phyloP scores from a whole-genome alignment of 495 filamentous ascomycete genomes.

The Parathielavia hyrcaniae region DNA sequence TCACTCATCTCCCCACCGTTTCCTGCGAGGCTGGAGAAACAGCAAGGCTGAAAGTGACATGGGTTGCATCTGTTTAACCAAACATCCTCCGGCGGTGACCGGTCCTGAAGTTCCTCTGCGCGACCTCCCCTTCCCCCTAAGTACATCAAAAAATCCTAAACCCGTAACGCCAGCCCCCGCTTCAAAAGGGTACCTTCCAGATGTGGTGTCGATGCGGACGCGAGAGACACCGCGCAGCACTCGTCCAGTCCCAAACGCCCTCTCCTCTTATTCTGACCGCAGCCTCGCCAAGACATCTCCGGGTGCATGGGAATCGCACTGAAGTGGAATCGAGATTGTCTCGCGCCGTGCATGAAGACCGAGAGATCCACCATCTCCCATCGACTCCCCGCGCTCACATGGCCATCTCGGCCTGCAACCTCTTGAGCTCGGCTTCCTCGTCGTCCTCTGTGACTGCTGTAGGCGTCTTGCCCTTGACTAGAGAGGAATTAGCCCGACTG shows the following conservation, averaged over 20 bases:
- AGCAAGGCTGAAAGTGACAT: background rate
- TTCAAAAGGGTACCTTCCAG: conserved; percentile 10
- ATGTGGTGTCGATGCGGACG: conserved; percentile 15
- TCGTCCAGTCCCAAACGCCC: background rate
- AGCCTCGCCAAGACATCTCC: background rate
- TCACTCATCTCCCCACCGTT: background rate
- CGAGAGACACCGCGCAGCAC: conserved; percentile 3
- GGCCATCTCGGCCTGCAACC: conserved; percentile 95
- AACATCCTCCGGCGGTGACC: background rate
- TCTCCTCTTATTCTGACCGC: background rate
- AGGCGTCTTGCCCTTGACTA: conserved; percentile 55
- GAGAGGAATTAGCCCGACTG: conserved; percentile 26
- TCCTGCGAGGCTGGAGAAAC: too few relatives aligned
- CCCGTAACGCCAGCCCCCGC: conserved; percentile 28
- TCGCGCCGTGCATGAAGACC: conserved; percentile 5
- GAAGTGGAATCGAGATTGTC: background rate
- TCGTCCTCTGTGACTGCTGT: conserved; percentile 67
- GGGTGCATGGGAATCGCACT: background rate
- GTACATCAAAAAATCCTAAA: conserved; percentile 23
- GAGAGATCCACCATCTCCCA: background rate
- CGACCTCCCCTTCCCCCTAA: conserved; percentile 8
- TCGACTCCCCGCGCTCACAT: conserved; percentile 52
- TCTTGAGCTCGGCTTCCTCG: conserved; percentile 91
- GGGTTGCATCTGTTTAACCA: background rate
- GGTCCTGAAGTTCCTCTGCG: conserved; percentile 2